Evolutionary conservation across 345 rosid genomes (phyloP).

Genomic region (Hypericum androsaemum): DNA sequence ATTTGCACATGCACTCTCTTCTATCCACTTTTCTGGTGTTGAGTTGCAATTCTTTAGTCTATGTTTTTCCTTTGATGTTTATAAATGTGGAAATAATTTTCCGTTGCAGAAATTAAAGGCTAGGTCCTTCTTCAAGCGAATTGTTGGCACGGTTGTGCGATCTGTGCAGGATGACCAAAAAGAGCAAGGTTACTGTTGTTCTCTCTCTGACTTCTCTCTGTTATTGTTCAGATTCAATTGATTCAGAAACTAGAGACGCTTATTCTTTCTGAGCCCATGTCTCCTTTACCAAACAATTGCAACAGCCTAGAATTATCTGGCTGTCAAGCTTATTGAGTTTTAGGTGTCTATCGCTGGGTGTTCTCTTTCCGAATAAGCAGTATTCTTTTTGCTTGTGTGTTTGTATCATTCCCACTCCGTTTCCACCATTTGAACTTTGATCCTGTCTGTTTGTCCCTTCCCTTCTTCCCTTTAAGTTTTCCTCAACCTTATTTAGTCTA

Average conservation of each 20-base stretch:
- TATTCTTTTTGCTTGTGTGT: no score
- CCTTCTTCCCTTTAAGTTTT: background rate
- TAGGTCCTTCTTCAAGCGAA: conserved; percentile 67
- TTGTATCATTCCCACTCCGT: no score
- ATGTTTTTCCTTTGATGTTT: no score
- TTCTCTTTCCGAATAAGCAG: no score
- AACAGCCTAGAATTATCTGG: no score
- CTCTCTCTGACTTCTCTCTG: background rate
- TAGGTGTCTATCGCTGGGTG: no score
- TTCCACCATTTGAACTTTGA: no score
- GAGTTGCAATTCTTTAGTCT: no score
- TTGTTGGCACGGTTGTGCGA: conserved; percentile 81
- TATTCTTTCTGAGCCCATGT: background rate
- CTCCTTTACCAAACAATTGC: background rate
- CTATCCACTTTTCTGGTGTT: no score
- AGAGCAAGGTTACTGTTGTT: conserved; percentile 67
- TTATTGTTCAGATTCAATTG: background rate
- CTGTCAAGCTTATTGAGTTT: no score
- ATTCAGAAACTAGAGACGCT: background rate
- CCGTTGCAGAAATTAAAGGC: conserved; percentile 54
- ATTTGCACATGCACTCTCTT: no score
- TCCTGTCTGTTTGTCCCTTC: background rate
- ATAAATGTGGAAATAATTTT: background rate
- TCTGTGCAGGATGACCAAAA: conserved; percentile 89
- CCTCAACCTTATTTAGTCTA: background rate